Conservation (phyloP, 1,284 basidiomycete species). For the Malassezia psittaci region DNA sequence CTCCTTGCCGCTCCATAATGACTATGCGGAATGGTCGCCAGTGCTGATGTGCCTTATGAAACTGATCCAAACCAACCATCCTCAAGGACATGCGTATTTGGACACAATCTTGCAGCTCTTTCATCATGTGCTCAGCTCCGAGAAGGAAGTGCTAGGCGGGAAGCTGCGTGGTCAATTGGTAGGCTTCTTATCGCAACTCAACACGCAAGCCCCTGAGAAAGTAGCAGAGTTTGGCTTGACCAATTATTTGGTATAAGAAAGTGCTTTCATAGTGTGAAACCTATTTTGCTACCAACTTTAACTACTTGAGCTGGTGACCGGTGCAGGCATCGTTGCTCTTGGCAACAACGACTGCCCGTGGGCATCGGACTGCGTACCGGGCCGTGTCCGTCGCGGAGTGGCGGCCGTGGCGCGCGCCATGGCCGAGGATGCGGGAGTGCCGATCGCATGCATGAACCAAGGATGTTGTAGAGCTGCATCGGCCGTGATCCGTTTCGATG, state of each 20-base stretch:
- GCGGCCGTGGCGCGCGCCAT: neutral
- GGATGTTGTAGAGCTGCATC: conserved; percentile 60
- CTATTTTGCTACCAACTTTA: neutral
- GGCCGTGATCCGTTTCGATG: conserved; percentile 86
- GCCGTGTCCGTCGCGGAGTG: neutral
- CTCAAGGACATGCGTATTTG: conserved; percentile 61
- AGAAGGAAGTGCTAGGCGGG: conserved; percentile 37
- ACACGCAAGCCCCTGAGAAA: conserved; percentile 62
- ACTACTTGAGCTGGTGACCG: neutral
- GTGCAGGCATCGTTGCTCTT: conserved; percentile 1
- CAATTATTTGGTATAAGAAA: conserved; percentile 39
- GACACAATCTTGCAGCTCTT: conserved; percentile 76
- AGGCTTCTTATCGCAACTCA: conserved; percentile 65
- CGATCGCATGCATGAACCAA: conserved; percentile 24
- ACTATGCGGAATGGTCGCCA: conserved; percentile 59
- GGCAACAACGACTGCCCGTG: conserved; percentile 9
- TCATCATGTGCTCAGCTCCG: conserved; percentile 61
- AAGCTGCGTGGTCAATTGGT: conserved; percentile 51
- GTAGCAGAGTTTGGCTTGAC: conserved; percentile 64
- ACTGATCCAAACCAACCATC: conserved; percentile 66
- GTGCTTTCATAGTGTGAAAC: neutral
- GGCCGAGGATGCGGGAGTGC: neutral
- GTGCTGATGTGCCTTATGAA: conserved; percentile 83
- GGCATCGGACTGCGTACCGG: neutral
- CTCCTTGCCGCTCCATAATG: conserved; percentile 75